phyloP scores from a whole-genome alignment of 345 rosid species.

The Corymbia maculata region DNA sequence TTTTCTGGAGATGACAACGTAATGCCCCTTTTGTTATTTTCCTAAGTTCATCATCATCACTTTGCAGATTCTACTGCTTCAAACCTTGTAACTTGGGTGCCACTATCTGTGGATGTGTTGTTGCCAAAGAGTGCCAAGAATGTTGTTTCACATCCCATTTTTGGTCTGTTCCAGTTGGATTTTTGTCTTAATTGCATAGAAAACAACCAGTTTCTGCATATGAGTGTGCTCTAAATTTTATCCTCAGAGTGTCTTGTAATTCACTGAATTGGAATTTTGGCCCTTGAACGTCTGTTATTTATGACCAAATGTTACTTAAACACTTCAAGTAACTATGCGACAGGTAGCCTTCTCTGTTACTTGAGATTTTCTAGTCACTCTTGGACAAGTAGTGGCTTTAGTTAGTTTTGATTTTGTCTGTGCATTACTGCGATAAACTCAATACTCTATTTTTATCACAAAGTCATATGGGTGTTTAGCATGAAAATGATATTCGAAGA shows the following conservation, averaged over 20 bases:
- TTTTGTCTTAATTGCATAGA: neutral
- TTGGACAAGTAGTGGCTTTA: neutral
- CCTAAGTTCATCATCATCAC: neutral
- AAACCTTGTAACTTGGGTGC: neutral
- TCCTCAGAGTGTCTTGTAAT: neutral
- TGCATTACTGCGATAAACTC: too few species aligned
- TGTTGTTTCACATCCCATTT: neutral
- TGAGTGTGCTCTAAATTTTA: neutral
- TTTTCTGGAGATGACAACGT: neutral
- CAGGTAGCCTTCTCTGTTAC: neutral
- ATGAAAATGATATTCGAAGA: neutral
- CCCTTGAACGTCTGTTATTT: neutral
- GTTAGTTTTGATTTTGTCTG: neutral
- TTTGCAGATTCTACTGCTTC: neutral
- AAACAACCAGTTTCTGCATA: neutral
- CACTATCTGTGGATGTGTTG: neutral
- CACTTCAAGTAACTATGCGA: neutral
- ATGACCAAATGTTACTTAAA: neutral
- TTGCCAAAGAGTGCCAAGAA: neutral
- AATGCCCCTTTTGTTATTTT: neutral
- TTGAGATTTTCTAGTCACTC: neutral
- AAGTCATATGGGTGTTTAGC: neutral
- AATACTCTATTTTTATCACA: neutral
- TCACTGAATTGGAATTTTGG: neutral
- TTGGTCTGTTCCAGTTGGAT: neutral